phyloP scores from a whole-genome alignment of 805 yeast species.

The Yarrowia phangngaensis region DNA sequence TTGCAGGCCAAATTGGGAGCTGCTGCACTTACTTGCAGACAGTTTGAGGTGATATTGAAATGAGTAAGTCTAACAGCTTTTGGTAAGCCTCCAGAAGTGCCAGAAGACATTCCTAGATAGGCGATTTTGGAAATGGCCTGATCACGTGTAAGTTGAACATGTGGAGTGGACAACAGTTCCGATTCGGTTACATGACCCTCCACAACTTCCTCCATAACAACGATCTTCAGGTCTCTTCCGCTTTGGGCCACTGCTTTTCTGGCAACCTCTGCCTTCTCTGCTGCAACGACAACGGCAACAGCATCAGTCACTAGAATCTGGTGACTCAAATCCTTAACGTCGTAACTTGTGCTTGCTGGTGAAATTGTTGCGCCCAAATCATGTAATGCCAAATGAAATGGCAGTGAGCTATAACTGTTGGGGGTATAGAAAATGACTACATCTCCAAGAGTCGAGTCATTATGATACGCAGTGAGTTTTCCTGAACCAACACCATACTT shows the following conservation, averaged over 20 bases:
- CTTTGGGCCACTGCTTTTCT: neutral
- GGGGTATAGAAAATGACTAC: conserved; percentile 24
- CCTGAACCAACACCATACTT: conserved; percentile 2
- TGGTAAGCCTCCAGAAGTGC: conserved; percentile 54
- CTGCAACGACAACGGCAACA: conserved; percentile 6
- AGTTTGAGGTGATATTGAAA: conserved; percentile 46
- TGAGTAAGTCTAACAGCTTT: conserved; percentile 74
- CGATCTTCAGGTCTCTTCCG: conserved; percentile 4
- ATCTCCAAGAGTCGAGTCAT: conserved; percentile 11
- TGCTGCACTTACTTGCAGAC: conserved; percentile 41
- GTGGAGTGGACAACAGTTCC: neutral
- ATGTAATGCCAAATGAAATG: conserved; percentile 12
- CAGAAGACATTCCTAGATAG: conserved; percentile 38
- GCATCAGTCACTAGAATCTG: conserved; percentile 21
- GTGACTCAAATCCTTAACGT: conserved; percentile 17
- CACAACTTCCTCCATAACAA: conserved; percentile 6
- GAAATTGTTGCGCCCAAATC: conserved; percentile 18
- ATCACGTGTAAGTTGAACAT: neutral
- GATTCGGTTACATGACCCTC: neutral
- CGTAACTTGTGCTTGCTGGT: conserved; percentile 11
- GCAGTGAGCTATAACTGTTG: conserved; percentile 5
- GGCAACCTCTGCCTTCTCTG: neutral
- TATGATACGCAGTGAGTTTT: neutral
- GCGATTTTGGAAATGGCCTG: conserved; percentile 28
- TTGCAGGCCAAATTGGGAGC: conserved; percentile 26